Conservation (phyloP, 805 yeast species). For the Aciculoconidium aculeatum region DNA sequence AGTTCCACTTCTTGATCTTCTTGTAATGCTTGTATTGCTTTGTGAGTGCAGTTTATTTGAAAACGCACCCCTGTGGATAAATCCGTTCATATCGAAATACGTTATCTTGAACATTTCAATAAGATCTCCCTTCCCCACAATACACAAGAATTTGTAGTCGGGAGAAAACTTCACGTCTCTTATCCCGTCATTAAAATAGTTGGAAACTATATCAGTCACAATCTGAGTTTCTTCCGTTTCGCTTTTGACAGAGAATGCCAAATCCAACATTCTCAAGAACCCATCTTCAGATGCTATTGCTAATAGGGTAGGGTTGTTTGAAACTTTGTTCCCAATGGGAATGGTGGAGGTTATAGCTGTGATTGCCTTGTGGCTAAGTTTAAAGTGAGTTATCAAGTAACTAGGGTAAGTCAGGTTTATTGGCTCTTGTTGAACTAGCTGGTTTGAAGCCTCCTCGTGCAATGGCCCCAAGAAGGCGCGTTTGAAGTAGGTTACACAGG, state of each 20-base stretch:
- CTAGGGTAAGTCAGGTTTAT: slow-evolving; percentile 4
- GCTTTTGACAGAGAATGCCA: slow-evolving; percentile 26
- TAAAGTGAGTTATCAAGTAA: slow-evolving; percentile 50
- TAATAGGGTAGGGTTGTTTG: slow-evolving; percentile 32
- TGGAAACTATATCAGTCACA: slow-evolving; percentile 49
- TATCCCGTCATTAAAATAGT: slow-evolving; percentile 61
- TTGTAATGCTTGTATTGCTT: slow-evolving; percentile 11
- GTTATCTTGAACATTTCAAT: slow-evolving; percentile 36
- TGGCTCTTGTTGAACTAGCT: too few relatives aligned
- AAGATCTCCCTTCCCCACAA: slow-evolving; percentile 52
- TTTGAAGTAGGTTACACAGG: slow-evolving; percentile 30
- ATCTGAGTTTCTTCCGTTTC: slow-evolving; percentile 15
- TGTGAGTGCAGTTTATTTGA: slow-evolving; percentile 7
- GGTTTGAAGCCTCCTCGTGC: slow-evolving; percentile 5
- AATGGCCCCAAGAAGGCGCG: slow-evolving; percentile 31
- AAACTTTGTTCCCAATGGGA: slow-evolving; percentile 14
- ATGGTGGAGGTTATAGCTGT: slow-evolving; percentile 35
- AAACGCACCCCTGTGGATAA: slow-evolving; percentile 15
- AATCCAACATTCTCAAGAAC: slow-evolving; percentile 50
- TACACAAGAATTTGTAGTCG: slow-evolving; percentile 41
- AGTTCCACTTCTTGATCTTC: slow-evolving; percentile 37
- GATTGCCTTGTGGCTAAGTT: slow-evolving; percentile 53
- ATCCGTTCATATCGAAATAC: slow-evolving; percentile 35
- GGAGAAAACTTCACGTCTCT: slow-evolving; percentile 42
- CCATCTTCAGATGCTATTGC: slow-evolving; percentile 66